Evolutionary conservation across 495 filamentous ascomycete species (phyloP), one percentile per base, ranked within the genome.

Genomic region (Penicillium lividum): DNA sequence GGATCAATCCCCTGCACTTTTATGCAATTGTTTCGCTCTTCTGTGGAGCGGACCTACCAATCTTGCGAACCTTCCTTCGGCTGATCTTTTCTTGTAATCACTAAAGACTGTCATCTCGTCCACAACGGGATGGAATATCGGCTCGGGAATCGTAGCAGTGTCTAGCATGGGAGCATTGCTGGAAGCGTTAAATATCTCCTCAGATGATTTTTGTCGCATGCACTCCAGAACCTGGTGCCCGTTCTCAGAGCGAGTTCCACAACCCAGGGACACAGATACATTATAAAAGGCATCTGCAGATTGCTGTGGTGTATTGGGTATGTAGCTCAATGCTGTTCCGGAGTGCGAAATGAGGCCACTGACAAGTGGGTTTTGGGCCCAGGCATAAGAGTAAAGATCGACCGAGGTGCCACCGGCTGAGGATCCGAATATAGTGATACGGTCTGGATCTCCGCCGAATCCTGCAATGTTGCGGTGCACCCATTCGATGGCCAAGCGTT

Each of bases 381-480:
- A 78, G 8, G 80, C 78, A 58, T 81, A 86, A 11, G 76, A 67
- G 59, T 77, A 84, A 65, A 76, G 79, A 55, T 83, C 83, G 3
- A 82, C 77, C 3, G 81, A 70, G 8, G 75, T 61, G 18, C 73
- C 62, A 38, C 72, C 73, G 13, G 83, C 79, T 40, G 75, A 80
- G 58, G 85, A 77, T 31, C 84, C 86, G 59, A 78, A 81, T 42
- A 86, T 72, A 1, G 72, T 74, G 53, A 87, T 85, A 57, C 80
- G 82, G 16, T 72, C 65, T 4, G 86, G 38, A 58, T 81, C 75
- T 25, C 79, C 80, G 53, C 80, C 77, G 59, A 82, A 82, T 5
- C 44, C 70, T 18, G 71, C 79, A 50, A 90, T 88, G 62, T 90
- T 89, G 58, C 83, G 79, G 30, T 82, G 77, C 0, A 89, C 79